A percentile compares a stretch with the other conserved stretches of the same genome.
Conservation (phyloP, 768 basidiomycete species). For the Collybiopsis confluens region DNA sequence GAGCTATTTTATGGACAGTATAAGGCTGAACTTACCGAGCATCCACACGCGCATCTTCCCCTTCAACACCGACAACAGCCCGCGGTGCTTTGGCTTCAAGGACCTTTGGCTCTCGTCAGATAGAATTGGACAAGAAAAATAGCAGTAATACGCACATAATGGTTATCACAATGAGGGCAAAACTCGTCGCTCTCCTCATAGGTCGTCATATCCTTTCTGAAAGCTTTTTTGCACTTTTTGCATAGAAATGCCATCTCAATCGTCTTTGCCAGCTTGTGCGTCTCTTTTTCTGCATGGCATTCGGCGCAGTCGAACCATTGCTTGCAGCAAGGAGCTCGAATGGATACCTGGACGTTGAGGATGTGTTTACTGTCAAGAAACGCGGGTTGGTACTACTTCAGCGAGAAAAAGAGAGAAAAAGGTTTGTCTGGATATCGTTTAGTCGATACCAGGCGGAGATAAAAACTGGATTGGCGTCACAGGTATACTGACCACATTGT, state of each 20-base stretch:
- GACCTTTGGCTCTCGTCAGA: slow-evolving; percentile 47
- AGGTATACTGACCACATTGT: no score
- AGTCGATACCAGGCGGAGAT: background rate
- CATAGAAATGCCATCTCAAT: slow-evolving; percentile 82
- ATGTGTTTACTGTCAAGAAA: slow-evolving; percentile 76
- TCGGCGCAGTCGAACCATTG: slow-evolving; percentile 97
- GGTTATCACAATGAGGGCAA: slow-evolving; percentile 98
- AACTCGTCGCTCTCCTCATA: slow-evolving; percentile 99
- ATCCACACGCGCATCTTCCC: slow-evolving; percentile 87
- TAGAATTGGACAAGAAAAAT: background rate
- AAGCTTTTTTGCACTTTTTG: slow-evolving; percentile 94
- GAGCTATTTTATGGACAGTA: background rate
- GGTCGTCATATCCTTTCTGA: slow-evolving; percentile 87
- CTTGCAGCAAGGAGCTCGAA: slow-evolving; percentile 96
- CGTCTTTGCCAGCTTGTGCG: slow-evolving; percentile 69
- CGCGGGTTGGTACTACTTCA: slow-evolving; percentile 5
- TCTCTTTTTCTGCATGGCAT: slow-evolving; percentile 85
- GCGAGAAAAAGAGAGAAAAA: background rate
- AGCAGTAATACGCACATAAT: slow-evolving; percentile 66
- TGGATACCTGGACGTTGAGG: slow-evolving; percentile 92
- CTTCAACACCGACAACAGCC: slow-evolving; percentile 81
- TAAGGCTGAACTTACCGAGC: slow-evolving; percentile 69
- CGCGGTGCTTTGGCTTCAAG: slow-evolving; percentile 90
- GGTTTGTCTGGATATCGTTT: background rate
- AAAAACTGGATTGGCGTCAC: no score